phyloP scores from a whole-genome alignment of 2,329 filamentous ascomycete species.

The Pseudohalonectria lignicola region DNA sequence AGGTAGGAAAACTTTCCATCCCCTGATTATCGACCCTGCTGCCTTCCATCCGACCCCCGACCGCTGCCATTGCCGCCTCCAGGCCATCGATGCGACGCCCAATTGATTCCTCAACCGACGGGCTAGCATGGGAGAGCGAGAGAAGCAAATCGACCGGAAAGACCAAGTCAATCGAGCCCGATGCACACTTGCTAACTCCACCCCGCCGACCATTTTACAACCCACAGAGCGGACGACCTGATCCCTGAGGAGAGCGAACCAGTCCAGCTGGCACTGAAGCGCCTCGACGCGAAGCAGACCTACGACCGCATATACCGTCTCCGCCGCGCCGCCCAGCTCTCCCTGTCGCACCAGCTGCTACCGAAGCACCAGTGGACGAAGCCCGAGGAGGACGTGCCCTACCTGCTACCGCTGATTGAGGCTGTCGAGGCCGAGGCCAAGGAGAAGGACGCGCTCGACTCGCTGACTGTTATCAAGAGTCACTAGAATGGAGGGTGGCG shows the following conservation, averaged over 20 bases:
- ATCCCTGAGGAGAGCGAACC: conserved; percentile 85
- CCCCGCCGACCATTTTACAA: no score
- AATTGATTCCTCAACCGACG: no score
- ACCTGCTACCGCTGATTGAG: conserved; percentile 41
- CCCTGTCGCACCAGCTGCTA: conserved; percentile 52
- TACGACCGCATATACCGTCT: conserved; percentile 98
- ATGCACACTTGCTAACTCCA: no score
- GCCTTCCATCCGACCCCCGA: no score
- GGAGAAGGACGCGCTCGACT: conserved; percentile 42
- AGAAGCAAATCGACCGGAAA: no score
- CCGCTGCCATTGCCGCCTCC: no score
- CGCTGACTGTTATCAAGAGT: conserved; percentile 35
- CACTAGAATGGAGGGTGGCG: no score
- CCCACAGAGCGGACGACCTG: conserved; percentile 82
- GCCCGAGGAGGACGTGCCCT: conserved; percentile 42
- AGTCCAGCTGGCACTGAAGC: conserved; percentile 80
- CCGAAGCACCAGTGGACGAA: conserved; percentile 52
- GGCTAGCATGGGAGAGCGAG: no score
- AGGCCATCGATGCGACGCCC: no score
- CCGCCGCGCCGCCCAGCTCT: conserved; percentile 81
- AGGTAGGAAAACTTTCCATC: no score
- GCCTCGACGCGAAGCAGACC: conserved; percentile 77
- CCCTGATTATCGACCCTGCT: no score
- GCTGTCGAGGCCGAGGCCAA: conserved; percentile 33
- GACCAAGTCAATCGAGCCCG: no score